These are phyloP conservation scores for Gliomastix tumulicola DNA, from an alignment of 2,329 filamentous ascomycete species.

Conservation along the genomic window DNA sequence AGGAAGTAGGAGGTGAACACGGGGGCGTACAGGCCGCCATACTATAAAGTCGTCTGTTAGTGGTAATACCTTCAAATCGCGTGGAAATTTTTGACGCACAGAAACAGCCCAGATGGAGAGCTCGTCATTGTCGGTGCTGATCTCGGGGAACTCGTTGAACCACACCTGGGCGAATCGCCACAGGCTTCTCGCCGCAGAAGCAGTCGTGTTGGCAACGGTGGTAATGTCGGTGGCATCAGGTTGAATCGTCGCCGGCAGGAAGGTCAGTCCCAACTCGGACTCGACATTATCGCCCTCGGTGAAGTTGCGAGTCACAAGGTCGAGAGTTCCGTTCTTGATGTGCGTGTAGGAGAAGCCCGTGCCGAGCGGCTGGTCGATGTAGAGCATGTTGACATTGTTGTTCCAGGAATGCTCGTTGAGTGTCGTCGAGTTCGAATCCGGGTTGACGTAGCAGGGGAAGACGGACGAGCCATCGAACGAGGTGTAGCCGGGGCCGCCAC, in stretches of 20 bases:
- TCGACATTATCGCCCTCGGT: slow-evolving; percentile 1
- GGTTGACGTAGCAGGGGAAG: slow-evolving; percentile 39
- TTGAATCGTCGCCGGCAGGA: slow-evolving; percentile 7
- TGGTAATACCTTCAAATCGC: background rate
- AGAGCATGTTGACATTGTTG: slow-evolving; percentile 10
- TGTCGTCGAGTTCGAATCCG: slow-evolving; percentile 42
- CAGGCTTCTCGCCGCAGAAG: slow-evolving; percentile 42
- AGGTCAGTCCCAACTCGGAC: slow-evolving; percentile 3
- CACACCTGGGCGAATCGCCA: slow-evolving; percentile 59
- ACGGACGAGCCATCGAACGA: slow-evolving; percentile 54
- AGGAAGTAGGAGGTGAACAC: slow-evolving; percentile 4
- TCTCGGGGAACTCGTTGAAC: slow-evolving; percentile 45
- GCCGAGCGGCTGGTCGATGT: slow-evolving; percentile 12
- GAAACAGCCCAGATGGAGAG: slow-evolving; percentile 58
- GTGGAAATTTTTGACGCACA: slow-evolving; percentile 12
- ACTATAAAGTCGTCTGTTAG: background rate
- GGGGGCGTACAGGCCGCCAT: slow-evolving; percentile 5
- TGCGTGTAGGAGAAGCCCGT: slow-evolving; percentile 10
- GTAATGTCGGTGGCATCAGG: slow-evolving; percentile 1
- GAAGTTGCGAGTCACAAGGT: slow-evolving; percentile 30
- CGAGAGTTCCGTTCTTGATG: slow-evolving; percentile 52
- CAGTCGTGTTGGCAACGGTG: slow-evolving; percentile 34
- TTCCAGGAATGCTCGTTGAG: slow-evolving; percentile 32
- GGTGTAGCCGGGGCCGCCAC: slow-evolving; percentile 55
- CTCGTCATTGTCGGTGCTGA: slow-evolving; percentile 40